Conservation (phyloP, 257 asterid genomes). For the Capsicum pubescens region DNA sequence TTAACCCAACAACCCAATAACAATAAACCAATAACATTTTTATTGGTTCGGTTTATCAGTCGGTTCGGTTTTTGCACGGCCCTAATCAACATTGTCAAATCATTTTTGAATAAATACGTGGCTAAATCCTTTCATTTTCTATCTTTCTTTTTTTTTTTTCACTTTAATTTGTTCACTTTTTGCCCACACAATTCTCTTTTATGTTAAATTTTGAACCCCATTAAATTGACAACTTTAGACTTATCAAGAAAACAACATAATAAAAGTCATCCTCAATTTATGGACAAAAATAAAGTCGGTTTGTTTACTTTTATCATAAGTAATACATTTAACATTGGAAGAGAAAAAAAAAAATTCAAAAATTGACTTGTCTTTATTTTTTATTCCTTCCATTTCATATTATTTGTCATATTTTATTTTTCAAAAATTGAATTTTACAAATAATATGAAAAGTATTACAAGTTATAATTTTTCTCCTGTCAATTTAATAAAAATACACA, state of each 20-base stretch:
- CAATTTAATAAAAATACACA: background rate
- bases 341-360: conserved; percentile 5
- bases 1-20: no score
- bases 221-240: conserved; percentile 1
- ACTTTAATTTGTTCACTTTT: conserved; percentile 4
- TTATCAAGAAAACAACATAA: conserved; percentile 22
- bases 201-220: conserved; percentile 12
- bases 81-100: background rate
- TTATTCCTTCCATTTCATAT: background rate
- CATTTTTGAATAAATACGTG: background rate
- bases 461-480: background rate
- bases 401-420: background rate
- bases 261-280: background rate
- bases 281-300: conserved; percentile 23
- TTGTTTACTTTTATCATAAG: background rate
- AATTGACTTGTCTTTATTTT: background rate
- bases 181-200: background rate
- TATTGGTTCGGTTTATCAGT: no score
- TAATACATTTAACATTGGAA: background rate
- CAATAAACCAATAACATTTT: no score
- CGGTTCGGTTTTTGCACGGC: no score
- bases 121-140: background rate
- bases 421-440: background rate
- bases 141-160: background rate
- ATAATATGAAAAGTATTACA: background rate